Conservation (phyloP, 805 yeast species). For the Myxozyma mucilagina region DNA sequence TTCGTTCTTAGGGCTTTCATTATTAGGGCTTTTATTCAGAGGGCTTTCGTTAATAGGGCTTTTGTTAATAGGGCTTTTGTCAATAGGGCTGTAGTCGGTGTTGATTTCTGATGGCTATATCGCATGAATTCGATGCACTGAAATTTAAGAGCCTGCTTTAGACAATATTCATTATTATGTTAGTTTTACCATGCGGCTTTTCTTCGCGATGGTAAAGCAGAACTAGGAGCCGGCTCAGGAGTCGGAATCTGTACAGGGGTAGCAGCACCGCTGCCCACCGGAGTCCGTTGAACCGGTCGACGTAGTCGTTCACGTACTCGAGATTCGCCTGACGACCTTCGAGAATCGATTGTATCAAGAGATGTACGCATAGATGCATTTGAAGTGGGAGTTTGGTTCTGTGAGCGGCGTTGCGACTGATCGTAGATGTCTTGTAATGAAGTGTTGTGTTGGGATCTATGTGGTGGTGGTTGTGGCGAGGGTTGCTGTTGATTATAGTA, state of each 20-base stretch:
- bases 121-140: too few relatives aligned
- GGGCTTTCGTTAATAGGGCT: too few relatives aligned
- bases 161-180: too few relatives aligned
- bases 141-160: too few relatives aligned
- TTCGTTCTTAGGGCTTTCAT: too few relatives aligned
- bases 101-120: too few relatives aligned
- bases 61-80: too few relatives aligned
- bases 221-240: background rate
- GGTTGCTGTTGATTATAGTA: background rate
- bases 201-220: background rate
- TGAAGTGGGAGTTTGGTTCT: background rate
- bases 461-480: background rate
- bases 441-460: constrained; percentile 14
- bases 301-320: constrained; percentile 29
- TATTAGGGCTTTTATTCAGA: too few relatives aligned
- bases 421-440: constrained; percentile 29
- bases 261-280: background rate
- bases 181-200: background rate
- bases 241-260: background rate
- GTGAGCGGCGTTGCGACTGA: constrained; percentile 11
- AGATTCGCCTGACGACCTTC: constrained; percentile 25
- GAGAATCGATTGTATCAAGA: constrained; percentile 21
- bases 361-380: constrained; percentile 6
- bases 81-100: too few relatives aligned
- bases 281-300: constrained; percentile 1